Evolutionary conservation across 116 monocot species (phyloP).

Genomic region (Papilionanthe hybrid): DNA sequence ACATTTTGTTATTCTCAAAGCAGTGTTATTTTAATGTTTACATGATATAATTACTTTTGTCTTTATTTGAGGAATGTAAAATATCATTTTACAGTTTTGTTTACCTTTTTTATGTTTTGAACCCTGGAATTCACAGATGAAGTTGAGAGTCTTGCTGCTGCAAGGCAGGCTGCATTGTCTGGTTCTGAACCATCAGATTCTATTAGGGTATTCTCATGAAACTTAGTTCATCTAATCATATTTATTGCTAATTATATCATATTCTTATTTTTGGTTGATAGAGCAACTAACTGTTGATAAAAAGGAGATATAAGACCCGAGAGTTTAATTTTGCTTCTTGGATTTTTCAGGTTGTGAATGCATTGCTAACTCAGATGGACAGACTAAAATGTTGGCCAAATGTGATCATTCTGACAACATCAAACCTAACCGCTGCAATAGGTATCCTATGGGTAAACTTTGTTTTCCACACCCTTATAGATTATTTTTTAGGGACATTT

Average conservation of each 20-base stretch:
- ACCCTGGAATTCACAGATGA: conserved; percentile 51
- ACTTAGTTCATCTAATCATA: background rate
- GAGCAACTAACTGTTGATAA: background rate
- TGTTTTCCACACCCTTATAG: background rate
- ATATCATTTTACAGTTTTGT: background rate
- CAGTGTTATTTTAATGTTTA: background rate
- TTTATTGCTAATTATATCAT: background rate
- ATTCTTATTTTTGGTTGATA: background rate
- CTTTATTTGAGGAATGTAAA: background rate
- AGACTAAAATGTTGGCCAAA: conserved; percentile 85
- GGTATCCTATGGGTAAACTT: conserved; percentile 36
- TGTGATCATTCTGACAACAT: conserved; percentile 92
- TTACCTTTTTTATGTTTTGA: background rate
- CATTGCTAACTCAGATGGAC: conserved; percentile 98
- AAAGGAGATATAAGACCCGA: background rate
- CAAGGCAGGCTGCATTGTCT: conserved; percentile 90
- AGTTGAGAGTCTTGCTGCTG: conserved; percentile 99
- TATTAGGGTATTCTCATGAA: conserved; percentile 57
- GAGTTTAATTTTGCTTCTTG: background rate
- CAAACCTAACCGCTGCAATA: conserved; percentile 95
- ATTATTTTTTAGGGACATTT: background rate
- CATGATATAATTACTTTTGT: background rate
- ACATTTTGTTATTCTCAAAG: background rate
- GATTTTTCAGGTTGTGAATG: conserved; percentile 88
- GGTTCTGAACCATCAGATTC: conserved; percentile 99